Conservation (phyloP, 208 protist genomes). For the Trypanosomatidae sp. region DNA sequence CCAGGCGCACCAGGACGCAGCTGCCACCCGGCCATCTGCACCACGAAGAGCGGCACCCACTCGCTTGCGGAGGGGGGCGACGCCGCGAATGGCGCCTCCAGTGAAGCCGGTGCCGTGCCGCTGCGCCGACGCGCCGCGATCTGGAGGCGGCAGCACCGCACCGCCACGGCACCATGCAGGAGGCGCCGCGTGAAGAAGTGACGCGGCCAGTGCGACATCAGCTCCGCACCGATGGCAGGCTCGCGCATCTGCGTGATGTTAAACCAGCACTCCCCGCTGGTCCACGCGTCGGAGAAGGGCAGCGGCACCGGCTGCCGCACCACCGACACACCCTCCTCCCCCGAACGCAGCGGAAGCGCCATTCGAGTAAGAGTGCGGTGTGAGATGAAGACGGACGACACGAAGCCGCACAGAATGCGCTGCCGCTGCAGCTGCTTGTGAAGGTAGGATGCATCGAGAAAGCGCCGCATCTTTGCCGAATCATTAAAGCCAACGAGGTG, state of each 20-base stretch:
- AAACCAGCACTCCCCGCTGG: conserved; percentile 56
- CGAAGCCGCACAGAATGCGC: conserved; percentile 48
- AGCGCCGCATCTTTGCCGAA: too few relatives aligned
- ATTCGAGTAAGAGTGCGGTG: conserved; percentile 20
- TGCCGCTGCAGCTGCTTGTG: too few relatives aligned
- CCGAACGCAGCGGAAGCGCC: conserved; percentile 10
- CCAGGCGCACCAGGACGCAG: conserved; percentile 22
- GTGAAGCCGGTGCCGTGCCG: conserved; percentile 6
- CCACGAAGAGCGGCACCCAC: conserved; percentile 34
- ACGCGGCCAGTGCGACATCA: conserved; percentile 38
- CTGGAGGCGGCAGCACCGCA: conserved; percentile 56
- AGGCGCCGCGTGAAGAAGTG: conserved; percentile 39
- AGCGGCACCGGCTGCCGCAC: conserved; percentile 10
- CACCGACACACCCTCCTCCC: conserved; percentile 34
- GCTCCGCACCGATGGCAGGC: conserved; percentile 36
- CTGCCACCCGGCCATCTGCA: conserved; percentile 23
- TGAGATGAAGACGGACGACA: conserved; percentile 34
- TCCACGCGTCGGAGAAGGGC: conserved; percentile 9
- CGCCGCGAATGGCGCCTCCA: not conserved
- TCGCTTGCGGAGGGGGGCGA: not conserved
- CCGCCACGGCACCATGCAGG: conserved; percentile 20
- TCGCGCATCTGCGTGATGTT: conserved; percentile 76
- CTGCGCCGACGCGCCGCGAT: not conserved
- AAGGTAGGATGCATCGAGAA: conserved; percentile 3
- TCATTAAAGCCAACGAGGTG: too few relatives aligned